Conservation (phyloP, 352 stramenopile genomes). For the Elongisporangium senticosum region DNA sequence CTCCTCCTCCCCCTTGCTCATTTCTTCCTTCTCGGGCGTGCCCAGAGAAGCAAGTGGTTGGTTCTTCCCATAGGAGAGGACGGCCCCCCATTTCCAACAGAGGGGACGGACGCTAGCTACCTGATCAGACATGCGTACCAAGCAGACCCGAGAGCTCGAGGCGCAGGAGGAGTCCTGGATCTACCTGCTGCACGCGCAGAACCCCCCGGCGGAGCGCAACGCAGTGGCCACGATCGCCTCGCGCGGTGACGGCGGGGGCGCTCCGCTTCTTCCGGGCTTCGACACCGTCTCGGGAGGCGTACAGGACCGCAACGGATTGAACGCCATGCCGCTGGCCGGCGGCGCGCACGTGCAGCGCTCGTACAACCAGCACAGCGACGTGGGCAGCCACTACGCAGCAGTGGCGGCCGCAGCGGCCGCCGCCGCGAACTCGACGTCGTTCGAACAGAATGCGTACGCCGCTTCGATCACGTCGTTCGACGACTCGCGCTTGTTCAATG, state of each 20-base stretch:
- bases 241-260: background rate
- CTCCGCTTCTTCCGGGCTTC: constrained; percentile 5
- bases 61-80: background rate
- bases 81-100: background rate
- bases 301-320: background rate
- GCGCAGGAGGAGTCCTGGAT: constrained; percentile 48
- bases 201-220: constrained; percentile 26
- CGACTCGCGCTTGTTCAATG: background rate
- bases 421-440: background rate
- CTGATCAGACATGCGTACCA: constrained; percentile 28
- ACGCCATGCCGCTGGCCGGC: background rate
- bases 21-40: background rate
- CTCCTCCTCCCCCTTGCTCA: background rate
- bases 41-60: background rate
- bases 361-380: background rate
- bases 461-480: background rate
- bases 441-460: background rate
- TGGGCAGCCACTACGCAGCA: background rate
- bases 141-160: constrained; percentile 40
- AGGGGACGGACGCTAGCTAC: background rate
- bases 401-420: background rate
- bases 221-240: constrained; percentile 2
- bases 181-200: constrained; percentile 48
- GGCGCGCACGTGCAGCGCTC: background rate
- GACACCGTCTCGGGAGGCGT: background rate